These are phyloP conservation scores for Ilex aquifolium DNA, from an alignment of 257 asterid genomes.

Conservation along the genomic window DNA sequence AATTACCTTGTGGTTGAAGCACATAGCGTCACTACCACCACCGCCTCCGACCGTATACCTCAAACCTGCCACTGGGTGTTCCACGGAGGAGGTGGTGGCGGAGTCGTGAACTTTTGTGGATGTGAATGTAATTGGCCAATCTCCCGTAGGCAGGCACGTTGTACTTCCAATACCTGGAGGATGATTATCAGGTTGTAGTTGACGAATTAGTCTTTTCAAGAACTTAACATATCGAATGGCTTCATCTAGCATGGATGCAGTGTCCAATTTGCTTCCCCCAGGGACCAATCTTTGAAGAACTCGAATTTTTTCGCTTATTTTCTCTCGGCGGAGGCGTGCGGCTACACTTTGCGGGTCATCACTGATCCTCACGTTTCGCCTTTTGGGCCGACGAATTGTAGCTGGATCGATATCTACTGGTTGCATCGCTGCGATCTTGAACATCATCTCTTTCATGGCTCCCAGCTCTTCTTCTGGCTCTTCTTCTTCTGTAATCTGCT, in stretches of 20 bases:
- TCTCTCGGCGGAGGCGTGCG: conserved; percentile 82
- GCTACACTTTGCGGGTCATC: conserved; percentile 94
- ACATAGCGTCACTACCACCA: conserved; percentile 13
- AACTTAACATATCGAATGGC: conserved; percentile 86
- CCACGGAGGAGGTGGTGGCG: neutral
- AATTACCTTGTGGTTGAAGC: conserved; percentile 32
- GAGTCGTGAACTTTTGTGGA: conserved; percentile 11
- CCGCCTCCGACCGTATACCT: conserved; percentile 28
- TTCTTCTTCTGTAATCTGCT: conserved; percentile 10
- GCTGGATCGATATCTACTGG: conserved; percentile 88
- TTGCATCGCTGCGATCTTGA: conserved; percentile 91
- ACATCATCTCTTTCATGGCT: conserved; percentile 88
- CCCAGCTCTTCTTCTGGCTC: conserved; percentile 59
- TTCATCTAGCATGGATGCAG: conserved; percentile 86
- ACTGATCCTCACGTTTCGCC: conserved; percentile 76
- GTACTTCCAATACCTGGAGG: conserved; percentile 13
- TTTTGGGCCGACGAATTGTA: conserved; percentile 52
- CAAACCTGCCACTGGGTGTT: neutral
- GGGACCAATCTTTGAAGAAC: conserved; percentile 81
- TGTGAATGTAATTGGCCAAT: conserved; percentile 20
- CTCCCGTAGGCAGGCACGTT: conserved; percentile 7
- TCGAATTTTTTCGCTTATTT: conserved; percentile 74
- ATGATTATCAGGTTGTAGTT: conserved; percentile 28
- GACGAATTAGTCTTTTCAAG: conserved; percentile 66
- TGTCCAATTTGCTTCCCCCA: conserved; percentile 86